A percentile compares a stretch with the other conserved stretches of the same genome.
Conservation (phyloP, 305 asterid genomes). For the Fraxinus paxiana region DNA sequence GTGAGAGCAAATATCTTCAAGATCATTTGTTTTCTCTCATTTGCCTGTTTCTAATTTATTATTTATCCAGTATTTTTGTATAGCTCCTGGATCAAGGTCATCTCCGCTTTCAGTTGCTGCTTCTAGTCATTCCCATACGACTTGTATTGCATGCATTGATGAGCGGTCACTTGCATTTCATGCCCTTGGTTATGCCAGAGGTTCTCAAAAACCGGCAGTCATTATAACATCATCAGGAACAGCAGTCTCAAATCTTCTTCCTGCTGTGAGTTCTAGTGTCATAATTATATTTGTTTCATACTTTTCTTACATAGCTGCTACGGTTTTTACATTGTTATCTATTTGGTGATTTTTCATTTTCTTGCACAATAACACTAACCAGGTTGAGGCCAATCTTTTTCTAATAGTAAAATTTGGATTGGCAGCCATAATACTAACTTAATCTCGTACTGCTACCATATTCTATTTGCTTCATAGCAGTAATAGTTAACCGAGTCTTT, state of each 20-base stretch:
- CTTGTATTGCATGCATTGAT: conserved; percentile 83
- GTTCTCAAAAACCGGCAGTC: conserved; percentile 80
- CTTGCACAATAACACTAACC: background rate
- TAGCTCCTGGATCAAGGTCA: conserved; percentile 98
- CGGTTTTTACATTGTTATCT: background rate
- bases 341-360: background rate
- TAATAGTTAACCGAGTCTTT: conserved; percentile 1
- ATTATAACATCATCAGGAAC: conserved; percentile 96
- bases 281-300: background rate
- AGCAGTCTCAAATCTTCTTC: conserved; percentile 92
- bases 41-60: conserved; percentile 34
- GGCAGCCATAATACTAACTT: background rate
- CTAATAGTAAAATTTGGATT: background rate
- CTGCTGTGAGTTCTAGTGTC: conserved; percentile 70
- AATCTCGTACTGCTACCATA: background rate
- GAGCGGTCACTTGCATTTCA: conserved; percentile 95
- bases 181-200: conserved; percentile 95
- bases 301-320: background rate
- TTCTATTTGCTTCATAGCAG: conserved; percentile 12
- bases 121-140: conserved; percentile 76
- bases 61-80: conserved; percentile 74
- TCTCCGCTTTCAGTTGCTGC: conserved; percentile 96
- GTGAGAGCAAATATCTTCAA: conserved; percentile 46
- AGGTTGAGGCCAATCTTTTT: background rate
- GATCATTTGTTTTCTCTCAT: conserved; percentile 12